phyloP scores from a whole-genome alignment of 2,329 filamentous ascomycete genomes.

The Didymosphaeria variabile region DNA sequence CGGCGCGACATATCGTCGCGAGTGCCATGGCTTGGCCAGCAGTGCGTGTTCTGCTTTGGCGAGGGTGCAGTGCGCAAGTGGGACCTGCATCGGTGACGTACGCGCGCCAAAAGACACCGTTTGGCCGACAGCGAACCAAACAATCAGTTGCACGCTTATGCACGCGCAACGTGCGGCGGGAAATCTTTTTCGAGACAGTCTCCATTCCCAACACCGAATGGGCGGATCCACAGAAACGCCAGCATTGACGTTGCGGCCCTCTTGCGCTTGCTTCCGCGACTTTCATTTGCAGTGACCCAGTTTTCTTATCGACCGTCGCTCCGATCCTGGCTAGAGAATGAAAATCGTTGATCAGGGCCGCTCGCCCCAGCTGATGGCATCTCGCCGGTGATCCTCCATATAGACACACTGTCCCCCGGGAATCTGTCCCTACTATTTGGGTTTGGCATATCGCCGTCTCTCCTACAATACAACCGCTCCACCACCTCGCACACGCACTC shows the following conservation, averaged over 20 bases:
- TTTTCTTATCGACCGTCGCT: conserved; percentile 24
- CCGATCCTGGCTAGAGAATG: conserved; percentile 27
- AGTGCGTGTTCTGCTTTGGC: neutral
- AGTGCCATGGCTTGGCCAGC: neutral
- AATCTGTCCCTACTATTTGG: conserved; percentile 1
- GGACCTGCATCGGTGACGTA: conserved; percentile 20
- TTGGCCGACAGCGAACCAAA: conserved; percentile 14
- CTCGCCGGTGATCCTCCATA: conserved; percentile 24
- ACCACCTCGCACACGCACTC: neutral
- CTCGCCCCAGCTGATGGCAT: conserved; percentile 28
- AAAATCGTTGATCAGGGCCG: conserved; percentile 30
- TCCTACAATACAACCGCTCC: neutral
- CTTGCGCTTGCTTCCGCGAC: conserved; percentile 11
- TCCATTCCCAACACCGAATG: conserved; percentile 27
- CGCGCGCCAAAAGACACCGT: neutral
- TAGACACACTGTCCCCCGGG: conserved; percentile 14
- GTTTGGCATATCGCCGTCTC: conserved; percentile 4
- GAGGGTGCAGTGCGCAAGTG: neutral
- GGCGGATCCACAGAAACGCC: conserved; percentile 22
- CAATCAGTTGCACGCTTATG: neutral
- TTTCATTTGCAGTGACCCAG: conserved; percentile 28
- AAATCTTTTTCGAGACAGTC: conserved; percentile 13
- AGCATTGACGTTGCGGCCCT: conserved; percentile 21
- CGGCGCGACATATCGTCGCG: neutral
- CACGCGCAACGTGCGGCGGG: neutral